phyloP scores from a whole-genome alignment of 2,329 filamentous ascomycete species.

The Verticillium klebahnii region DNA sequence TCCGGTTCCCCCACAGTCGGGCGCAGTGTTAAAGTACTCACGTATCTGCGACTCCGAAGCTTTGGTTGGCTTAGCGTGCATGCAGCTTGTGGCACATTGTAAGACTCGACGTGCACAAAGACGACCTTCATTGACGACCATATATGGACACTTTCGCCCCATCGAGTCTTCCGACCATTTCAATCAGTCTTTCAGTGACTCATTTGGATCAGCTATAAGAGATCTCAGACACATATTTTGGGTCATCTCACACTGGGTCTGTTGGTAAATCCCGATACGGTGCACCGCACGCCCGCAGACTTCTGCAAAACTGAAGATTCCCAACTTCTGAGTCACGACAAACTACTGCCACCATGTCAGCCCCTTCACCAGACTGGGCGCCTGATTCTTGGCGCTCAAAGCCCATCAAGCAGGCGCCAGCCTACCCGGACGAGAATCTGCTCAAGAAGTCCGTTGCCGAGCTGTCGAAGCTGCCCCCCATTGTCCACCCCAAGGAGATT shows the following conservation, averaged over 20 bases:
- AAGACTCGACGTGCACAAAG: background rate
- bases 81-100: background rate
- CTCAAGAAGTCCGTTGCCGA: conserved; percentile 58
- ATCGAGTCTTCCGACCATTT: background rate
- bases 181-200: background rate
- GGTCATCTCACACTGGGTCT: too few relatives aligned
- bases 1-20: background rate
- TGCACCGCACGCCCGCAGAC: background rate
- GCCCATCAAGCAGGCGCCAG: conserved; percentile 72
- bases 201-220: background rate
- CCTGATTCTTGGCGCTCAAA: conserved; percentile 71
- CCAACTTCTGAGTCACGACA: background rate
- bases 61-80: background rate
- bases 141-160: background rate
- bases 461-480: conserved; percentile 66
- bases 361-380: conserved; percentile 36
- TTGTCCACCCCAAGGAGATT: conserved; percentile 79
- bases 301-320: background rate
- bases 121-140: background rate
- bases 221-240: too few relatives aligned
- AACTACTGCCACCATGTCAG: background rate
- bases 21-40: background rate
- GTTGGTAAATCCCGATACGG: background rate
- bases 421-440: conserved; percentile 59
- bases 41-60: background rate